These are phyloP conservation scores for Pelagophyceae sp. DNA, from an alignment of 352 stramenopile species.

Conservation along the genomic window DNA sequence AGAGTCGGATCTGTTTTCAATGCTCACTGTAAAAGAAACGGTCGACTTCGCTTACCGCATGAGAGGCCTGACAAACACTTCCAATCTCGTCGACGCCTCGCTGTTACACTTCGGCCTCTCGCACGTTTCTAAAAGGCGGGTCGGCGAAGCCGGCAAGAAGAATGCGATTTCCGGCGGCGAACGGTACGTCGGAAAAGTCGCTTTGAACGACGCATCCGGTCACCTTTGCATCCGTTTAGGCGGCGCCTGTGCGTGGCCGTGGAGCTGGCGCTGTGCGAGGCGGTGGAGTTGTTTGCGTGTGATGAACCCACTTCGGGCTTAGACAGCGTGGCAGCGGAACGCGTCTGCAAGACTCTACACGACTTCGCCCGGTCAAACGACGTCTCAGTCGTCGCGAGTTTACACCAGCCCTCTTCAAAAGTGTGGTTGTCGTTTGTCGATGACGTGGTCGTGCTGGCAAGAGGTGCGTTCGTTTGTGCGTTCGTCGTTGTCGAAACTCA, in stretches of 20 bases:
- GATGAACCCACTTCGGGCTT: slow-evolving; percentile 64
- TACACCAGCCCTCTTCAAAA: slow-evolving; percentile 76
- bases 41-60: slow-evolving; percentile 68
- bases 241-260: slow-evolving; percentile 70
- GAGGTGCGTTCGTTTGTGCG: too few relatives aligned
- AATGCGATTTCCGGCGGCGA: slow-evolving; percentile 79
- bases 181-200: too few relatives aligned
- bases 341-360: slow-evolving; percentile 71
- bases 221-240: too few relatives aligned
- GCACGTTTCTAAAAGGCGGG: slow-evolving; percentile 51
- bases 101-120: slow-evolving; percentile 57
- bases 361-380: slow-evolving; percentile 61
- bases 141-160: slow-evolving; percentile 36
- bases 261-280: slow-evolving; percentile 62
- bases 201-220: too few relatives aligned
- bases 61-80: slow-evolving; percentile 60
- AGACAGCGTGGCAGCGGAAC: slow-evolving; percentile 57
- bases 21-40: slow-evolving; percentile 66
- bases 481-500: too few relatives aligned
- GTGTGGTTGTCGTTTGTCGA: slow-evolving; percentile 74
- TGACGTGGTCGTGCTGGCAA: slow-evolving; percentile 73
- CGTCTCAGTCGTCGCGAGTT: slow-evolving; percentile 66
- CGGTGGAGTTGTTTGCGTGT: slow-evolving; percentile 54
- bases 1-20: slow-evolving; percentile 65
- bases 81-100: slow-evolving; percentile 50